Evolutionary conservation across 2,329 filamentous ascomycete genomes (phyloP).

Genomic region (Talaromyces albobiverticillius): DNA sequence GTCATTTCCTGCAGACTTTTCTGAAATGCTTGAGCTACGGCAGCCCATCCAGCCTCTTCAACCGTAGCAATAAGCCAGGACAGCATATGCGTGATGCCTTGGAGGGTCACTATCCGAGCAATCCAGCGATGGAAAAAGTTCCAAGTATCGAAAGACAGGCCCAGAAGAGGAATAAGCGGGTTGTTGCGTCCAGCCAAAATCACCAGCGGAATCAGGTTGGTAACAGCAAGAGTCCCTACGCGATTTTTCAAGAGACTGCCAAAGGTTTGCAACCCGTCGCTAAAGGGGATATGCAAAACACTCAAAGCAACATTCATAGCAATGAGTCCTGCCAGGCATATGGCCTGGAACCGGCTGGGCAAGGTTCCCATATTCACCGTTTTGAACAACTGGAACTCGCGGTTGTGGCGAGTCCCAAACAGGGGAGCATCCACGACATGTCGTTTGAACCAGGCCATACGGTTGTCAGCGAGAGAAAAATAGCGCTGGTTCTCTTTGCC

Average conservation of each 20-base stretch:
- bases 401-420: conserved; percentile 43
- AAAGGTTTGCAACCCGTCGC: conserved; percentile 28
- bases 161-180: conserved; percentile 72
- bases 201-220: conserved; percentile 86
- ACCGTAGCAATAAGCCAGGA: conserved; percentile 72
- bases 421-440: conserved; percentile 56
- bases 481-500: conserved; percentile 77
- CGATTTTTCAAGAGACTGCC: conserved; percentile 44
- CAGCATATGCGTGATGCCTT: conserved; percentile 64
- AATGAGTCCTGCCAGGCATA: conserved; percentile 40
- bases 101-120: conserved; percentile 66
- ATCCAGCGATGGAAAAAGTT: conserved; percentile 84
- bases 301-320: conserved; percentile 50
- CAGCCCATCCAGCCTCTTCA: conserved; percentile 35
- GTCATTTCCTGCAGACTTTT: conserved; percentile 34
- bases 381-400: conserved; percentile 42
- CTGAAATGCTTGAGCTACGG: conserved; percentile 28
- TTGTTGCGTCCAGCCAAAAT: conserved; percentile 89
- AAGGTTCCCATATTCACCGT: conserved; percentile 46
- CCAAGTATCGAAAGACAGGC: conserved; percentile 90
- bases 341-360: conserved; percentile 45
- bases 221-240: conserved; percentile 73
- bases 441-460: conserved; percentile 67
- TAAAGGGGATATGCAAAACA: conserved; percentile 44
- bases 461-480: conserved; percentile 59